Evolutionary conservation across 2,329 filamentous ascomycete genomes (phyloP), one percentile per base, ranked within the genome.

Genomic region (Cladophialophora yegresii): DNA sequence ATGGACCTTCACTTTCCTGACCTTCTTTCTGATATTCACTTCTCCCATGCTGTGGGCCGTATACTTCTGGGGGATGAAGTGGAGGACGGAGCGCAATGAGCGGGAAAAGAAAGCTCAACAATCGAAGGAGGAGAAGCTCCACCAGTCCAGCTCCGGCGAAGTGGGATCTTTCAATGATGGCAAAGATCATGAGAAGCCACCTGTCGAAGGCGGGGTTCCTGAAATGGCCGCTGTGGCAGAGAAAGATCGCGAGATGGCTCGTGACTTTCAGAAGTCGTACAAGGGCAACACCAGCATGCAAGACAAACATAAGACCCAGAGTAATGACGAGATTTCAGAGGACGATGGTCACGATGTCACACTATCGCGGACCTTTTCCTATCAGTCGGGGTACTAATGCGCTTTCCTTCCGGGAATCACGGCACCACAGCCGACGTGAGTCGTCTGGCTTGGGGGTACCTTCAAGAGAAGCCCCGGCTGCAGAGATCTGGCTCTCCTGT

Each of bases 1-100:
- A 0, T 80, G 82, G 67, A 74, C 77, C 0, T 80, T 76, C 63
- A 80, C 77, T 0, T 71, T 77, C 1, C 63, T 80, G 26, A 73
- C 72, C 4, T 69, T 75, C 40, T 75, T 77, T 49, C 73, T 73
- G 62, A 67, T 75, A 56, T 75, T 69, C 65, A 76, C 75, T 50
- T 73, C 71, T 59, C 75, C 72, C 62, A 71, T 67, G 71, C 71
- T 74, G 55, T 74, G 72, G 73, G 58, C 70, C 20, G 71, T 71
- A 32, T 73, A 72, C 12, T 63, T 66, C 43, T 64, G 67, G 40
- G 75, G 75, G 3, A 73, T 73, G 28, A 70, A 68, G 26, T 75
- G 73, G 72, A 68, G 75, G 26, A 69, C 71, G 51, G 64, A 70
- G 58, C 64, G 70, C 32, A 32, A 50, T n/a, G 45, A 64, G 20